Percentiles rank a stretch among this genome's conserved stretches.
These are phyloP conservation scores for Tardiomyces depauwii DNA, from an alignment of 1,139 yeast genomes.

Conservation along the genomic window DNA sequence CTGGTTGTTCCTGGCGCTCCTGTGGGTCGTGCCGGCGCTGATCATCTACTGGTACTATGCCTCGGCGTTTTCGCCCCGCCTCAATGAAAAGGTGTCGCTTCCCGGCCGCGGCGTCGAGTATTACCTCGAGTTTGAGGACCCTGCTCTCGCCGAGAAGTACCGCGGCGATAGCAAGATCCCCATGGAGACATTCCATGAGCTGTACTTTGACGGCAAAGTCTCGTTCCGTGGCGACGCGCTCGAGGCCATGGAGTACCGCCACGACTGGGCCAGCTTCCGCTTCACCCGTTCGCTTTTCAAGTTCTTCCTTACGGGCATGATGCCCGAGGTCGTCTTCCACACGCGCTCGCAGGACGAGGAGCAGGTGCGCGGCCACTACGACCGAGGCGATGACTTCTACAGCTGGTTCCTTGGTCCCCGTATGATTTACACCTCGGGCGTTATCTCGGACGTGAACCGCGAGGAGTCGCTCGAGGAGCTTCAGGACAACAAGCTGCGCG, in stretches of 20 bases:
- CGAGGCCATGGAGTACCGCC: constrained; percentile 75
- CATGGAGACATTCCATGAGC: constrained; percentile 86
- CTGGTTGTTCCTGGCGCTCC: constrained; percentile 37
- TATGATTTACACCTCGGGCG: constrained; percentile 88
- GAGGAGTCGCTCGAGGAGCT: constrained; percentile 77
- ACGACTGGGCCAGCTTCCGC: constrained; percentile 80
- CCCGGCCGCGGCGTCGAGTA: constrained; percentile 73
- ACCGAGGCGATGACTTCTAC: constrained; percentile 94
- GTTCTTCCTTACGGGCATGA: constrained; percentile 78
- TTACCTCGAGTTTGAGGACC: constrained; percentile 75
- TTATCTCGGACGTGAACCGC: constrained; percentile 55
- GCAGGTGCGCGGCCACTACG: constrained; percentile 92
- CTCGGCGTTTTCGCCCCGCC: constrained; percentile 69
- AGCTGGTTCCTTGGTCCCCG: constrained; percentile 91
- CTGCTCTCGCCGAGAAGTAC: constrained; percentile 61
- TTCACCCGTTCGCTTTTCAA: constrained; percentile 71
- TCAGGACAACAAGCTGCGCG: constrained; percentile 82
- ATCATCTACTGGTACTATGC: constrained; percentile 74
- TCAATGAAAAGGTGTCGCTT: constrained; percentile 64
- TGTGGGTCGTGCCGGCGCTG: constrained; percentile 56
- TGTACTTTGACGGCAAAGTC: constrained; percentile 75
- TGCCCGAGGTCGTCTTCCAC: constrained; percentile 88
- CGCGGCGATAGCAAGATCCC: constrained; percentile 69
- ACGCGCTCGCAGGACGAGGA: constrained; percentile 92
- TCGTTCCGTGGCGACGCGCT: constrained; percentile 81